Base-by-base conservation (phyloP, 768 basidiomycete species). In the Xerocomellus dryophilus region DNA sequence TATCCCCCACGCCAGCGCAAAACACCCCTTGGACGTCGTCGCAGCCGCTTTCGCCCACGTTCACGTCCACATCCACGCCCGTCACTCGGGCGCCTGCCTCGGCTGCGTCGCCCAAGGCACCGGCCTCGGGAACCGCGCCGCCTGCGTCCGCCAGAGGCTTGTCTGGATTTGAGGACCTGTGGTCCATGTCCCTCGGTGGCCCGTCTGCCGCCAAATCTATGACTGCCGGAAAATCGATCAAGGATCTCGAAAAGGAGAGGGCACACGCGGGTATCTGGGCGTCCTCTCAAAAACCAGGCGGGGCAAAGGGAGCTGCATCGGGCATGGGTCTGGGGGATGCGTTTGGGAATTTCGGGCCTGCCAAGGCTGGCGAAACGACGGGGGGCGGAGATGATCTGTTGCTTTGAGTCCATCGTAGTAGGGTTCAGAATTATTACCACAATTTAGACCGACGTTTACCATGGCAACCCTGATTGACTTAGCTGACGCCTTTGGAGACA, bases 211-310 rank as follows among this genome's bases (percentile, higher is more conserved):
- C 35, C 8, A 78, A 80, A 44, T 66, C 80, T 3, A 66, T 71
- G 18, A 66, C 67, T 2, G 61, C 66, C 38, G 76, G 76, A 36
- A 93, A 93, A 77, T 89, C 86, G 41, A 95, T 96, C 65, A 88
- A 88, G 71, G 93, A 93, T 64, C 67, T 97, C 59, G 89, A 92
- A 73, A 85, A 83, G 73, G 93, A 96, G 75, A 93, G 94, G 75
- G 80, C 85, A 3, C 81, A 80, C 66, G 84, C 86, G 20, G 82
- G 82, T 10, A 80, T 97, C 32, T 97, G 94, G 94, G 90, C 62
- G 0, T 62, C 68, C 1, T 56, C 68, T 15, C 69, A 68, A 46
- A 70, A 57, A 42, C 57, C 65, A n/a, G 52, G 59, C 12, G 43
- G 53, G 45, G 50, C 58, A 36, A n/a, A 29, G 3, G 43, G 50